Evolutionary conservation across 768 basidiomycete species (phyloP).

Genomic region (Pulveroboletus ravenelii): DNA sequence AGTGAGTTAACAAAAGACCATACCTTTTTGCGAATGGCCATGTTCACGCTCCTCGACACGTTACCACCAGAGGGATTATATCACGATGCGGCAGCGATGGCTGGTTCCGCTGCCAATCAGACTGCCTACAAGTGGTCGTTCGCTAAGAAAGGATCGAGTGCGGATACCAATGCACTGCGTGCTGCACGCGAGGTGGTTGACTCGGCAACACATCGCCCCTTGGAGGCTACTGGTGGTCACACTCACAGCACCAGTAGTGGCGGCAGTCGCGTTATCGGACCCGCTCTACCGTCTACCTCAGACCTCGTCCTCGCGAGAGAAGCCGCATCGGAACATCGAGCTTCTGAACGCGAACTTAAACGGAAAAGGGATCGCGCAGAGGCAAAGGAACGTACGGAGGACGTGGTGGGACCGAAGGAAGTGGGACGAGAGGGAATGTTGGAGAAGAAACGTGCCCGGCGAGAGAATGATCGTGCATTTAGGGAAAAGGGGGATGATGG

Average conservation of each 20-base stretch:
- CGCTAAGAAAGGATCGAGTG: constrained; percentile 57
- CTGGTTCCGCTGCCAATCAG: constrained; percentile 55
- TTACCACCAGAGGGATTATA: constrained; percentile 50
- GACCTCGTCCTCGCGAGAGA: neutral
- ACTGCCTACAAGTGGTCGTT: constrained; percentile 90
- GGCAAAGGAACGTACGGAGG: constrained; percentile 67
- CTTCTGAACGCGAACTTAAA: constrained; percentile 44
- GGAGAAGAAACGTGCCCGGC: constrained; percentile 73
- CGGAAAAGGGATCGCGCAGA: constrained; percentile 67
- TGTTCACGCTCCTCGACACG: neutral
- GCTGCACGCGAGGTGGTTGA: constrained; percentile 56
- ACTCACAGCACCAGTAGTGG: no score
- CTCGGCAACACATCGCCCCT: constrained; percentile 36
- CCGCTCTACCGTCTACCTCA: constrained; percentile 47
- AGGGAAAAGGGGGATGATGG: constrained; percentile 73
- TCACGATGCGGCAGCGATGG: constrained; percentile 52
- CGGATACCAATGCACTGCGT: constrained; percentile 55
- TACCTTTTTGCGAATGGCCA: no score
- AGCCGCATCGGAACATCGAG: neutral
- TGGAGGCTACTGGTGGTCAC: neutral
- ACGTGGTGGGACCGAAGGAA: constrained; percentile 73
- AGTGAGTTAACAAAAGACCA: constrained; percentile 35
- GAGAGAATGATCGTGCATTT: constrained; percentile 68
- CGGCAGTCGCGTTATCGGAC: constrained; percentile 49
- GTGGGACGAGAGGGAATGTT: constrained; percentile 80